phyloP scores from a whole-genome alignment of 2,329 filamentous ascomycete species.

The Rutstroemia sp. region DNA sequence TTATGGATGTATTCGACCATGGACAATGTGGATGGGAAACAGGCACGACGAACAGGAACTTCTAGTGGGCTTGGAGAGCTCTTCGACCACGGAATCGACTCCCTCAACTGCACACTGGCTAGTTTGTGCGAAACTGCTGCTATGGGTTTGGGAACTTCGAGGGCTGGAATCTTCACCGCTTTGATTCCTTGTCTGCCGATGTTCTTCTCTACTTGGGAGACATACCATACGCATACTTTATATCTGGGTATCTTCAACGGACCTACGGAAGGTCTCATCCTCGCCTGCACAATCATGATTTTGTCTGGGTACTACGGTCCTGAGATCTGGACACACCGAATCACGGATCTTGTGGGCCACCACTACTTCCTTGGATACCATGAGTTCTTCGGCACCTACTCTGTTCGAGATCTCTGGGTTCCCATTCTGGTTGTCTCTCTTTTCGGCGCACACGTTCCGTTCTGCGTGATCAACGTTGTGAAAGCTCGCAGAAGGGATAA shows the following conservation, averaged over 20 bases:
- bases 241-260: slow-evolving; percentile 97
- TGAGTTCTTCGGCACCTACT: slow-evolving; percentile 58
- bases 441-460: slow-evolving; percentile 70
- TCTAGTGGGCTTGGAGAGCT: slow-evolving; percentile 93
- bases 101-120: slow-evolving; percentile 90
- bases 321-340: slow-evolving; percentile 72
- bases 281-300: slow-evolving; percentile 81
- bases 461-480: slow-evolving; percentile 81
- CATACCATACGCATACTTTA: slow-evolving; percentile 94
- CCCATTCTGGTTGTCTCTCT: slow-evolving; percentile 59
- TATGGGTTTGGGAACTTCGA: slow-evolving; percentile 81
- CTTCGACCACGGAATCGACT: slow-evolving; percentile 98
- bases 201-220: slow-evolving; percentile 99
- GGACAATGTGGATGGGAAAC: slow-evolving; percentile 98
- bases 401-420: slow-evolving; percentile 86
- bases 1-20: slow-evolving; percentile 99
- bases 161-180: slow-evolving; percentile 83
- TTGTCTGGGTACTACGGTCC: slow-evolving; percentile 83
- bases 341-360: slow-evolving; percentile 61
- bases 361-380: slow-evolving; percentile 44
- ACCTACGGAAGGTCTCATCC: slow-evolving; percentile 87
- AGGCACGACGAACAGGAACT: slow-evolving; percentile 88
- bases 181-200: slow-evolving; percentile 88
- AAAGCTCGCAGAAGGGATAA: slow-evolving; percentile 64
- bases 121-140: slow-evolving; percentile 86